Conservation (phyloP, 345 rosid species). For the Brassica cretica region DNA sequence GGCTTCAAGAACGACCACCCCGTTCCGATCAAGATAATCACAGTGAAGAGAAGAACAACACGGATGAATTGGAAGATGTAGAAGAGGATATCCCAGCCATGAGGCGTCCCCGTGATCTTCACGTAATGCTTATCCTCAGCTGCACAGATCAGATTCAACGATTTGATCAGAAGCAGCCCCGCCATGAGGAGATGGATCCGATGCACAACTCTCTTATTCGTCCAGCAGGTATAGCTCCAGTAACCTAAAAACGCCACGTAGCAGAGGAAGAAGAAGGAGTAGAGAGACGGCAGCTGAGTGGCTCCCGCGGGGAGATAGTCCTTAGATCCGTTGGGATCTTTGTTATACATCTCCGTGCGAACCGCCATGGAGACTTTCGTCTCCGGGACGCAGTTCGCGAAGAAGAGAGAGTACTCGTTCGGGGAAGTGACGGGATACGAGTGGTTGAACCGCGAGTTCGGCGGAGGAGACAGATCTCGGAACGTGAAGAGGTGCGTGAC, state of each 20-base stretch:
- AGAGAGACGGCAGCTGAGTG: constrained; percentile 73
- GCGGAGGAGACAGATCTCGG: constrained; percentile 83
- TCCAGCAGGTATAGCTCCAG: constrained; percentile 65
- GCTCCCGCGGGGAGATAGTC: constrained; percentile 83
- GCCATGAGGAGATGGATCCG: constrained; percentile 90
- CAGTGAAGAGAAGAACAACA: constrained; percentile 80
- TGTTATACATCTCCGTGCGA: constrained; percentile 68
- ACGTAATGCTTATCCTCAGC: constrained; percentile 88
- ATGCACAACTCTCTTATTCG: constrained; percentile 56
- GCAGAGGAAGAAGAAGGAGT: constrained; percentile 53
- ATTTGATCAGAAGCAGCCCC: constrained; percentile 74
- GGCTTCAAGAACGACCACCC: constrained; percentile 99
- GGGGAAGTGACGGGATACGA: constrained; percentile 71
- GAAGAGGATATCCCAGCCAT: constrained; percentile 94
- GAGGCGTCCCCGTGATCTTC: constrained; percentile 90
- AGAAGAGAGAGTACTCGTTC: constrained; percentile 83
- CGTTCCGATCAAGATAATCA: constrained; percentile 90
- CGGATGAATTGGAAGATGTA: constrained; percentile 90
- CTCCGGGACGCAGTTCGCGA: constrained; percentile 85
- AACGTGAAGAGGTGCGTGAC: constrained; percentile 66
- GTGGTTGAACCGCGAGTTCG: constrained; percentile 56
- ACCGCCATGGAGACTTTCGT: constrained; percentile 82
- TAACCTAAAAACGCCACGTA: constrained; percentile 58
- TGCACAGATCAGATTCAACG: constrained; percentile 83
- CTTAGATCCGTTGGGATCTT: constrained; percentile 55